A percentile compares a stretch with the other conserved stretches of the same genome.
Conservation (phyloP, 352 stramenopile genomes). For the Hyaloperonospora brassicae region DNA sequence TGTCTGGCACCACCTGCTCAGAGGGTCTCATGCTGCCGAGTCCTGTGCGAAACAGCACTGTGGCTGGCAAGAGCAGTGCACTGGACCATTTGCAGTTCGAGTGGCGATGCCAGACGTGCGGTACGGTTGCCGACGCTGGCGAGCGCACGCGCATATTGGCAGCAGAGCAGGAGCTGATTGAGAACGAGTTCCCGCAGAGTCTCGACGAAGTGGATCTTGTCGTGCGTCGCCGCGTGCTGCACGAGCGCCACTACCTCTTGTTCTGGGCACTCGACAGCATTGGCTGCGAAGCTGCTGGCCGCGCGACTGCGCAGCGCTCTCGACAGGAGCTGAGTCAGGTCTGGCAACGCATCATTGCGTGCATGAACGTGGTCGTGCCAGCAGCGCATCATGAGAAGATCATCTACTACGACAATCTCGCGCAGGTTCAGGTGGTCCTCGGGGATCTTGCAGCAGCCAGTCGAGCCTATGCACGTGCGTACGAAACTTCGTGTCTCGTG, state of each 20-base stretch:
- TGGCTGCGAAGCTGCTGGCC: constrained; percentile 43
- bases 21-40: constrained; percentile 42
- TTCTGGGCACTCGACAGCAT: constrained; percentile 73
- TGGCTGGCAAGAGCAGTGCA: constrained; percentile 17
- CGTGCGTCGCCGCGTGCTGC: constrained; percentile 39
- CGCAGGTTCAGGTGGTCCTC: constrained; percentile 59
- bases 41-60: constrained; percentile 20
- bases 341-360: constrained; percentile 57
- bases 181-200: constrained; percentile 53
- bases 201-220: constrained; percentile 49
- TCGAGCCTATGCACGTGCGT: constrained; percentile 46
- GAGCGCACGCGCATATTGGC: constrained; percentile 33
- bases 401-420: constrained; percentile 82
- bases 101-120: constrained; percentile 48
- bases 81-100: constrained; percentile 43
- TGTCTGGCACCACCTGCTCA: constrained; percentile 20
- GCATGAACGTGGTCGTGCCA: constrained; percentile 65
- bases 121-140: constrained; percentile 23
- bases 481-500: constrained; percentile 51
- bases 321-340: constrained; percentile 37
- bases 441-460: constrained; percentile 43
- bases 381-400: constrained; percentile 69
- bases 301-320: constrained; percentile 19
- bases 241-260: constrained; percentile 62
- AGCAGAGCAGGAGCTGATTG: constrained; percentile 44